Evolutionary conservation across 805 yeast genomes (phyloP).

Genomic region (Priceomyces fermenticarens): DNA sequence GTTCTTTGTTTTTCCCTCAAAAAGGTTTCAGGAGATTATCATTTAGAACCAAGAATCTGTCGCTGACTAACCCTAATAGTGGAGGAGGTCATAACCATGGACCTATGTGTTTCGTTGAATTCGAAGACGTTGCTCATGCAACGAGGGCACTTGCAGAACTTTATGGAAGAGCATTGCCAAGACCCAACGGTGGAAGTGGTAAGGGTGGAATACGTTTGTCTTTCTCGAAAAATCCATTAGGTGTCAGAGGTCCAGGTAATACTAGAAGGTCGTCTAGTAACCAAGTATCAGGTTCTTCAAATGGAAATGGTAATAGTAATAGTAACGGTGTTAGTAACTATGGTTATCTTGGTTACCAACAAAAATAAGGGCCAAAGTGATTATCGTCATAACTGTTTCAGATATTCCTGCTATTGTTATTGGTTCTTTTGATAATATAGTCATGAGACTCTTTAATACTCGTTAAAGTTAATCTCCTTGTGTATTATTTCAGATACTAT

Average conservation of each 20-base stretch:
- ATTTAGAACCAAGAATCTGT: slow-evolving; percentile 62
- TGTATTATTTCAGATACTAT: slow-evolving; percentile 2
- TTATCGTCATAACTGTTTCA: slow-evolving; percentile 3
- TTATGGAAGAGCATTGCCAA: slow-evolving; percentile 87
- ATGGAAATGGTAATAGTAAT: slow-evolving; percentile 11
- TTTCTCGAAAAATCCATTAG: slow-evolving; percentile 94
- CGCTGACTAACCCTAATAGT: slow-evolving; percentile 23
- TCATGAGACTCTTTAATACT: slow-evolving; percentile 4
- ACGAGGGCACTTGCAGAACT: slow-evolving; percentile 91
- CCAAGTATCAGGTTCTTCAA: slow-evolving; percentile 15
- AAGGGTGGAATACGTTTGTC: slow-evolving; percentile 95
- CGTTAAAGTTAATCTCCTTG: slow-evolving; percentile 3
- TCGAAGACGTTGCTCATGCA: slow-evolving; percentile 92
- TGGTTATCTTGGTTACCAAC: slow-evolving; percentile 34
- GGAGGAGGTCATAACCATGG: slow-evolving; percentile 61
- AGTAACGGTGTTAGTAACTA: slow-evolving; percentile 29
- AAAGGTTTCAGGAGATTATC: slow-evolving; percentile 90
- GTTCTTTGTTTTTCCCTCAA: slow-evolving; percentile 82
- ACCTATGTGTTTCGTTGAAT: slow-evolving; percentile 99
- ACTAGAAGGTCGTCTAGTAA: slow-evolving; percentile 39
- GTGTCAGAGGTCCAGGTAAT: slow-evolving; percentile 76
- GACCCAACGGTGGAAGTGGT: slow-evolving; percentile 63
- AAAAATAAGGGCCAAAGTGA: slow-evolving; percentile 7
- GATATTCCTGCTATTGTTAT: slow-evolving; percentile 5
- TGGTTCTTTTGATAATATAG: slow-evolving; percentile 1